Evolutionary conservation across 2,329 filamentous ascomycete species (phyloP).

Genomic region (Kalaharituber pfeilii): DNA sequence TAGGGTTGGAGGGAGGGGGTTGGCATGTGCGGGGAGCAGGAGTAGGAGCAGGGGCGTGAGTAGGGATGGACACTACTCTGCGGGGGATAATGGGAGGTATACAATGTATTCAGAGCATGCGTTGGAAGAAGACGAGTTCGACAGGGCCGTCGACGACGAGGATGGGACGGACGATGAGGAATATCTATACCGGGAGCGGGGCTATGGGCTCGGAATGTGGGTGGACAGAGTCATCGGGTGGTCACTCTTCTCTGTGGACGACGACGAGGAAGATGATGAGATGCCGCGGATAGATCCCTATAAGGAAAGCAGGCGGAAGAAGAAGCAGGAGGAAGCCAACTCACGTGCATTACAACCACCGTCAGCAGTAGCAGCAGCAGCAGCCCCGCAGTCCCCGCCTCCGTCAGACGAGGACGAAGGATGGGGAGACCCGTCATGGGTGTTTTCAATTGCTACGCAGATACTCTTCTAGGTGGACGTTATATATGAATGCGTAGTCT

Average conservation of each 20-base stretch:
- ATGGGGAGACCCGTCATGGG: conserved; percentile 52
- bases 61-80: background rate
- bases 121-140: conserved; percentile 41
- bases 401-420: conserved; percentile 38
- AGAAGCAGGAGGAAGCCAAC: conserved; percentile 14
- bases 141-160: conserved; percentile 37
- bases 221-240: conserved; percentile 42
- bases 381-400: background rate
- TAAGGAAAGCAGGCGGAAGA: conserved; percentile 23
- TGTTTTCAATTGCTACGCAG: conserved; percentile 46
- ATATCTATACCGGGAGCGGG: conserved; percentile 39
- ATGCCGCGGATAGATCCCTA: conserved; percentile 28
- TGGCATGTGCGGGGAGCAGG: conserved; percentile 1
- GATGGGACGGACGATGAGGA: conserved; percentile 31
- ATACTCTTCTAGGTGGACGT: conserved; percentile 35
- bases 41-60: background rate
- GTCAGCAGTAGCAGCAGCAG: background rate
- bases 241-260: conserved; percentile 40
- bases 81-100: conserved; percentile 24
- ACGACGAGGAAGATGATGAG: conserved; percentile 29
- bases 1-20: conserved; percentile 30
- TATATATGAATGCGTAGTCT: no score
- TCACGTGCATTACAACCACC: background rate
- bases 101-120: conserved; percentile 38
- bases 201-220: conserved; percentile 39